Conservation (phyloP, 2,329 filamentous ascomycete species). For the Herpotrichia juniperi region DNA sequence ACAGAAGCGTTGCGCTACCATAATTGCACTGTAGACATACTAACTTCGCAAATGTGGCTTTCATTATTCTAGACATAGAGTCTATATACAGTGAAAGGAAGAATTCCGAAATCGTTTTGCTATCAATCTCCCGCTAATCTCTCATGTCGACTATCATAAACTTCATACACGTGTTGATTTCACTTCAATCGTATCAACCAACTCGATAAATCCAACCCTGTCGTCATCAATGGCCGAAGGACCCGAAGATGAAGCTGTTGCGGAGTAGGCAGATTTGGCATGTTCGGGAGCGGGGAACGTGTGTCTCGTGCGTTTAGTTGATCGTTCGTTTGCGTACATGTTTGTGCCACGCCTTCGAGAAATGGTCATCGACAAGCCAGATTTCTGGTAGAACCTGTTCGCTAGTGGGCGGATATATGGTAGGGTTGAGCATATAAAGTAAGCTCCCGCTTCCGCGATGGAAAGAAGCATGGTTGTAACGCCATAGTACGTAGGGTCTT, state of each 20-base stretch:
- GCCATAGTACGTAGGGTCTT: background rate
- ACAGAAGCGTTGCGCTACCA: background rate
- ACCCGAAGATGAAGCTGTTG: background rate
- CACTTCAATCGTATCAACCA: background rate
- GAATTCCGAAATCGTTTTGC: background rate
- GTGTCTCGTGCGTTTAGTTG: background rate
- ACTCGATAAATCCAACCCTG: background rate
- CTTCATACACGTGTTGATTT: background rate
- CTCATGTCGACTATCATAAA: background rate
- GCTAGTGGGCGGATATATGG: background rate
- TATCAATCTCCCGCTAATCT: background rate
- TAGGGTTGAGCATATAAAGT: background rate
- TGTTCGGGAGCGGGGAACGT: background rate
- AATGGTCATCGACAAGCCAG: background rate
- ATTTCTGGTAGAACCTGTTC: background rate
- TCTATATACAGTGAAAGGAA: background rate
- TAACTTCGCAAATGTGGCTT: background rate
- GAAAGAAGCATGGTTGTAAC: background rate
- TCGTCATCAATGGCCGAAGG: background rate
- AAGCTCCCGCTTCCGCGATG: background rate
- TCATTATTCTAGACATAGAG: background rate
- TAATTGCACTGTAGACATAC: too few relatives aligned
- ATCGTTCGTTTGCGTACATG: background rate
- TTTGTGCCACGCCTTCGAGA: background rate
- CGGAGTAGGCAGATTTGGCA: background rate